These are phyloP conservation scores for Xylaria castorea DNA, from an alignment of 495 filamentous ascomycete species.

Conservation along the genomic window DNA sequence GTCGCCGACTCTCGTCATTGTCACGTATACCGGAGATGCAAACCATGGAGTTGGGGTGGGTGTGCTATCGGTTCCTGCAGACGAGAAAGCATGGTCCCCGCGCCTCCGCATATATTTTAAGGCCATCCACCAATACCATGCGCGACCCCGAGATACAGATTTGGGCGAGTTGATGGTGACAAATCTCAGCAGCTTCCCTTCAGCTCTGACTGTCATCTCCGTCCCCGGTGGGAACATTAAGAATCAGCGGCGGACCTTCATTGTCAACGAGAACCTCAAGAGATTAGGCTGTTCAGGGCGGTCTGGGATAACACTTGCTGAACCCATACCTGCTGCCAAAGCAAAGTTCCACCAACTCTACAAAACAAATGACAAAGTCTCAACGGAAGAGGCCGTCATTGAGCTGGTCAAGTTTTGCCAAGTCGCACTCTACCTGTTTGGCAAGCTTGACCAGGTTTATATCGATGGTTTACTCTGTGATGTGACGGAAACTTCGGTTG, in stretches of 20 bases:
- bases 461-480: conserved; percentile 94
- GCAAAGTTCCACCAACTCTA: conserved; percentile 95
- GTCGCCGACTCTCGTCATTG: conserved; percentile 90
- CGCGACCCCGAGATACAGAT: conserved; percentile 80
- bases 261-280: conserved; percentile 95
- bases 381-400: conserved; percentile 75
- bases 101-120: conserved; percentile 83
- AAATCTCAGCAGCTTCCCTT: conserved; percentile 88
- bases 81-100: conserved; percentile 82
- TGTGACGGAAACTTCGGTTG: conserved; percentile 86
- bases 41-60: conserved; percentile 77
- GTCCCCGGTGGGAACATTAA: conserved; percentile 87
- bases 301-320: conserved; percentile 78
- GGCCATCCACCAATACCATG: conserved; percentile 82
- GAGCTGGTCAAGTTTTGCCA: conserved; percentile 95
- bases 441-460: conserved; percentile 84
- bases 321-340: conserved; percentile 77
- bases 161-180: conserved; percentile 91
- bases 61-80: conserved; percentile 82
- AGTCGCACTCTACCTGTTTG: conserved; percentile 85
- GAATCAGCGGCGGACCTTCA: conserved; percentile 82
- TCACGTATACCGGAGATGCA: conserved; percentile 89
- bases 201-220: conserved; percentile 83
- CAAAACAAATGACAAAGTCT: conserved; percentile 79
- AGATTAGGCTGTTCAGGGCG: conserved; percentile 90